Evolutionary conservation across 2,329 filamentous ascomycete genomes (phyloP), one percentile per base, ranked within the genome.

Genomic region (Zopfia rhizophila): DNA sequence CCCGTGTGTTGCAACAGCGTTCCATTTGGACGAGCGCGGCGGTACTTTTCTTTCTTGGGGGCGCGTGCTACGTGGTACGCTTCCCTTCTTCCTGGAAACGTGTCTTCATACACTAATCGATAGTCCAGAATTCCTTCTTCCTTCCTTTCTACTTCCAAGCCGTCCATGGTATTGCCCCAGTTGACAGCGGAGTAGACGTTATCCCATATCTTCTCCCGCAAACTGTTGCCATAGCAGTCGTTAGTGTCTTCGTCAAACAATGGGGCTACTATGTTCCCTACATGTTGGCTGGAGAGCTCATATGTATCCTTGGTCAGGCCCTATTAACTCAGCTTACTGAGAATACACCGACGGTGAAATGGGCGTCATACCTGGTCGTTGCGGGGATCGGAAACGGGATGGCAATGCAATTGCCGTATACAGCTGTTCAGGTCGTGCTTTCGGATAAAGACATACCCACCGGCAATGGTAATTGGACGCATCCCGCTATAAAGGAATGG

Each of bases 81-180:
- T 3, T n/a, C 31, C 12, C 25, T 39, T 3, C 17, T 39, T 19
- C 17, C 25, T 39, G 3, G 16, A 4, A 39, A 16, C 4, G 5
- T 30, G n/a, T 17, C 14, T 39, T n/a, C 37, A 39, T 30, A 39
- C 10, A 22, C 48, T 53, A 28, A 36, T 42, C 55, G 70, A 71
- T 8, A 45, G 24, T 72, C 8, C 41, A 73, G 2, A 52, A 75
- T 7, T 76, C 75, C 58, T 75, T 47, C n/a, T n/a, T n/a, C n/a
- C 56, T 76, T 2, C 74, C 75, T 2, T 70, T 77, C 22, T 77
- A 76, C 56, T 78, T 78, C 60, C 76, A 78, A 54, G 58, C 65
- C 1, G 66, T 76, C 3, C 56, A 58, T 45, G 63, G 22, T 70
- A 6, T 39, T 30, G n/a, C n/a, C n/a, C n/a, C 37, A 17, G 5